phyloP scores from a whole-genome alignment of 2,329 filamentous ascomycete species.

The Lizonia empirigonia region DNA sequence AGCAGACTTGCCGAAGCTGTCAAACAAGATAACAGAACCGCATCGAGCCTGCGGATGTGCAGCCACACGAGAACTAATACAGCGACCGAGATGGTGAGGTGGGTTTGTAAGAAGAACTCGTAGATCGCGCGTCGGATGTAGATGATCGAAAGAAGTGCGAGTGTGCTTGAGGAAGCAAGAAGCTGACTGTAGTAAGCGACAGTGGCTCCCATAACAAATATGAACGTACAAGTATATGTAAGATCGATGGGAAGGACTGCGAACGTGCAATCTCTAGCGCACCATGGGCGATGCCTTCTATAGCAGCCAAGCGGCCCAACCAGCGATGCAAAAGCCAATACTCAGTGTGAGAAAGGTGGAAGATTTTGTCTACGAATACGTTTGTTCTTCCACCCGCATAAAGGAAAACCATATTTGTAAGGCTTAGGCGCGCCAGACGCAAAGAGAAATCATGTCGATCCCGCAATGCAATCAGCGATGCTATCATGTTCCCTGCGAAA shows the following conservation, averaged over 20 bases:
- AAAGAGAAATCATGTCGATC: background rate
- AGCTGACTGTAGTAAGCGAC: background rate
- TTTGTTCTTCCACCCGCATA: background rate
- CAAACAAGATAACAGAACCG: background rate
- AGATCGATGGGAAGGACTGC: background rate
- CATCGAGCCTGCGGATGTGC: background rate
- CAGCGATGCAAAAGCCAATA: slow-evolving; percentile 7
- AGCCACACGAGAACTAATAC: slow-evolving; percentile 3
- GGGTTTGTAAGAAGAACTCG: slow-evolving; percentile 4
- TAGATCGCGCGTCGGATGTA: slow-evolving; percentile 6
- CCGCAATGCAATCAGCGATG: background rate
- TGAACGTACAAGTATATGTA: background rate
- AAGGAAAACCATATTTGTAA: background rate
- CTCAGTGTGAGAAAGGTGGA: background rate
- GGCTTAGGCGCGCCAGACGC: background rate
- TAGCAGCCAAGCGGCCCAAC: slow-evolving; percentile 9
- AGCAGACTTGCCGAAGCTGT: background rate
- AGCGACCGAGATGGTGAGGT: background rate
- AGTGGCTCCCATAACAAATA: background rate
- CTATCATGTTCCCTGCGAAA: background rate
- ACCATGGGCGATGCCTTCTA: slow-evolving; percentile 7
- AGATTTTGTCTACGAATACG: background rate
- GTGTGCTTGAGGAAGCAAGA: background rate
- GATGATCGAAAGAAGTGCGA: slow-evolving; percentile 4
- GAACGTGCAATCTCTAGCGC: background rate